Base-by-base conservation (phyloP, 495 filamentous ascomycete species). In the Wilcoxina mikolae region DNA sequence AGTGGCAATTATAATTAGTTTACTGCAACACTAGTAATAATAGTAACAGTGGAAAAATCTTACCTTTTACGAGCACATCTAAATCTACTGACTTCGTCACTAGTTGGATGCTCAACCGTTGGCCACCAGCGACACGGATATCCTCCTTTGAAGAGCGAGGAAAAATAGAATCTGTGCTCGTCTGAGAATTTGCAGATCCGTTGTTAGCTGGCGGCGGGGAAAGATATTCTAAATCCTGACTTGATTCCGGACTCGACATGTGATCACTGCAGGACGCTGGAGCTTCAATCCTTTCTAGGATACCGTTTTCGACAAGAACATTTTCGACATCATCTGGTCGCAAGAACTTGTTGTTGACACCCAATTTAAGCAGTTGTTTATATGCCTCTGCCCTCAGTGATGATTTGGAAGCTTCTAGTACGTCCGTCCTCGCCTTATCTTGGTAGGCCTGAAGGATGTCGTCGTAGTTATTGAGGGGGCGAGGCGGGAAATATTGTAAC, bases 241-340 rank as follows among this genome's bases (percentile, higher is more conserved):
- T 47, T 64, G 67, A 3, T 63, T 63, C 50, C 66, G 62, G 66
- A 59, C 52, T 74, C 76, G 44, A 69, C 74, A 24, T 69, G 46
- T 49, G 24, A 11, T 49, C 26, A 3, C 74, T 72, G 5, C 69
- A 63, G 0, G 73, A 68, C n/a, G n/a, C n/a, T n/a, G n/a, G n/a
- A 1, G 77, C 72, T 29, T 83, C 76, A 17, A 68, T 60, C 9
- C 9, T n/a, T 2, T 22, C 49, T 31, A 38, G 27, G 17, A 84
- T 69, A 0, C 79, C 80, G 27, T 75, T 71, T 62, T 77, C 70
- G 51, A 70, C 68, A 17, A 90, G 72, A 65, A 80, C 87, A 9
- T 77, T 70, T 66, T 87, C 81, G 3, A 87, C 78, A 60, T 88
- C 85, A 45, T 78, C 71, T 3, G 80, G 72, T 58, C 87, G 82